phyloP scores from a whole-genome alignment of 2,329 filamentous ascomycete species.

The Fusarium oligoseptatum region DNA sequence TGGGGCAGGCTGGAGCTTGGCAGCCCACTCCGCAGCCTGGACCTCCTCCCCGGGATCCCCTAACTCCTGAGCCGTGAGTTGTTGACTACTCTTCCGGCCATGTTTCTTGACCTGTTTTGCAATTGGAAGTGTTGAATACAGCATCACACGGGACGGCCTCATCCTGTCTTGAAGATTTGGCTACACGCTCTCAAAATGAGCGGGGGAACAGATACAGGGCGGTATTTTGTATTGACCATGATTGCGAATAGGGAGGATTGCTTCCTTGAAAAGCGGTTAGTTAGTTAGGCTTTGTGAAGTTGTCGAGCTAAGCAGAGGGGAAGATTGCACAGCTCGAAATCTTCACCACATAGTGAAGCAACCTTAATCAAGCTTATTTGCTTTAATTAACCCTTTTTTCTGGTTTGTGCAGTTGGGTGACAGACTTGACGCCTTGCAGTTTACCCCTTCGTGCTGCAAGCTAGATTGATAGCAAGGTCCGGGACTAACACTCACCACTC shows the following conservation, averaged over 20 bases:
- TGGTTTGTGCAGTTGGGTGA: not conserved
- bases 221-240: not conserved
- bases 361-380: not conserved
- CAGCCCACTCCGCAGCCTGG: not conserved
- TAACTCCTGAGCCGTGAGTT: not conserved
- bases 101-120: not conserved
- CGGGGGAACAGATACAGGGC: not conserved
- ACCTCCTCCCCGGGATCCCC: not conserved
- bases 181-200: not conserved
- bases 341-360: not conserved
- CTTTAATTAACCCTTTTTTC: not conserved
- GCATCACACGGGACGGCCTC: not conserved
- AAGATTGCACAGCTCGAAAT: not conserved
- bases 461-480: not conserved
- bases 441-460: not conserved
- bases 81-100: not conserved
- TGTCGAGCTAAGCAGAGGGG: not conserved
- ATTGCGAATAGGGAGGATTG: not conserved
- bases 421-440: not conserved
- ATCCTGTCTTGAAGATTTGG: not conserved
- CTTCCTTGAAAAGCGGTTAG: not conserved
- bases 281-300: not conserved
- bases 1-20: not conserved
- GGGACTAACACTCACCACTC: not conserved
- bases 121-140: not conserved